Base-by-base conservation (phyloP, 768 basidiomycete genomes). In the Cystofilobasidium capitatum region DNA sequence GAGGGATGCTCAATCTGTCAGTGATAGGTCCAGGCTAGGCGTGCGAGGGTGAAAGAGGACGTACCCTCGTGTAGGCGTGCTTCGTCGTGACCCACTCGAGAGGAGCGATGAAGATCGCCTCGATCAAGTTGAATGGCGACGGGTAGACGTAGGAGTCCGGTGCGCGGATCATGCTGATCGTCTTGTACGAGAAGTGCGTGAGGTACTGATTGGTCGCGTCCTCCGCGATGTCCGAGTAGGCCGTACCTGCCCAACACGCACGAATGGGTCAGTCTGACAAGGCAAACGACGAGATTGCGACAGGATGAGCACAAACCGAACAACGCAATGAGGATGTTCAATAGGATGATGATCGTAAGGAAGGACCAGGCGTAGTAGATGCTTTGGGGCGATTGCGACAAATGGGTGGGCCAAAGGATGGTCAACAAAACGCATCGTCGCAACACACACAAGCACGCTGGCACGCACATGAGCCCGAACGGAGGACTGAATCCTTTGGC, bases 301-400 rank as follows among this genome's bases (percentile, higher is more conserved):
- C 40, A 68, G 7, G 58, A 70, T 91, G 91, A 59, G 91, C 89
- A 22, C n/a, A n/a, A n/a, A n/a, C 91, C 86, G 76, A 96, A 96
- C 72, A 97, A 79, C n/a, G 92, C 96, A 72, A 97, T 91, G 73
- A 97, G 81, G 74, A 97, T 85, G 75, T 97, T 97, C 75, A 96
- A 83, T 59, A 96, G 81, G 63, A 97, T 83, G 59, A 96, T 82
- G 22, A 84, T 87, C 2, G 89, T 87, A 26, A 85, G 82, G 63
- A 89, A 82, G 77, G 86, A 91, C 91, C 90, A 93, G 87, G 70
- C 24, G 17, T 35, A 54, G 22, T 42, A 57, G 71, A 40, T 63
- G 33, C 26, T 60, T 60, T 29, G 22, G 20, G 39, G 35, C 59
- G 44, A 67, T 58, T 57, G 49, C 42, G 22, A 44, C 12, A 22